Evolutionary conservation across 2,329 filamentous ascomycete genomes (phyloP), one percentile per base, ranked within the genome.

Genomic region (Ceratocystis destructans): DNA sequence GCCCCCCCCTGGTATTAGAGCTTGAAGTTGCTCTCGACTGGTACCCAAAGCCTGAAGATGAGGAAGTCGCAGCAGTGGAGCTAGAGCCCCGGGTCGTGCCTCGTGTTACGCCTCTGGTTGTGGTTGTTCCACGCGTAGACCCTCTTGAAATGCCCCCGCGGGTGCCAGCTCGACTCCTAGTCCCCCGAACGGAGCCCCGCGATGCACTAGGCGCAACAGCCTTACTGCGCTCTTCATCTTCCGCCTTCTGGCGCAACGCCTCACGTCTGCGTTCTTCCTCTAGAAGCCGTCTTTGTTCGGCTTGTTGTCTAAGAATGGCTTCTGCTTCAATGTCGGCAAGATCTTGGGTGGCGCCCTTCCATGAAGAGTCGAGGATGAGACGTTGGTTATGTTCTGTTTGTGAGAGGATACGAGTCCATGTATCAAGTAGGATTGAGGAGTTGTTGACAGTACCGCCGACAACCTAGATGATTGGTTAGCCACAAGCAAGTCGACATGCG

Each of bases 321-420:
- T 97, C 93, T 65, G 86, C 87, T 75, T 97, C 93, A 66, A 91
- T 83, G 68, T 96, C 90, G n/a, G 84, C 81, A 48, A 96, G 76
- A 76, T 99, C 94, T 72, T 92, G 86, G 3, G 85, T 89, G 33
- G 92, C 89, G 66, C 94, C 94, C 73, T 93, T 87, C 91, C 93
- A 99, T 67, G 85, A 80, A 1, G 90, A 89, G 72, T 96, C 88
- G 59, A 97, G 81, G 57, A 99, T 87, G 63, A 99, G 79, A 28
- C 94, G 86, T 75, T 97, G 92, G 73, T 96, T 97, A 76, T 99
- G 94, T 76, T 99, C 94, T 3, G 94, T 96, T 76, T 99, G 94
- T 5, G 90, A 94, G 12, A 99, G 83, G 70, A 99, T 96, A 64
- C 91, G 87, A 7, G 91, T 96, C 93, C 93, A 99, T 17, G 92